These are phyloP conservation scores for Handroanthus guayacan DNA, from an alignment of 257 asterid genomes.

Conservation along the genomic window DNA sequence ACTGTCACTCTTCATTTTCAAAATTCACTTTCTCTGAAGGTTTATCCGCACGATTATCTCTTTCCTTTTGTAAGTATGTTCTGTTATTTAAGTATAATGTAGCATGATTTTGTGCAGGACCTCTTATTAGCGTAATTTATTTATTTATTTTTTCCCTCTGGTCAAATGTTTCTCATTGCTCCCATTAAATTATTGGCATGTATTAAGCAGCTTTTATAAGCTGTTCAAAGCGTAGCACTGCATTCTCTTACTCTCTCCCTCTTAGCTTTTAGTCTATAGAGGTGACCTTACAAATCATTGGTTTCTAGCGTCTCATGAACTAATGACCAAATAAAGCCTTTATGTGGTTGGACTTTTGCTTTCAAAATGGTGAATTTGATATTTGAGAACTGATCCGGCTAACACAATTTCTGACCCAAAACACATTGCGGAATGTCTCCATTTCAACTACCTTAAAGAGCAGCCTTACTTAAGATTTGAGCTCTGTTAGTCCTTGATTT, in stretches of 20 bases:
- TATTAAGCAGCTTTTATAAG: slow-evolving; percentile 12
- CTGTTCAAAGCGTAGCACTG: slow-evolving; percentile 22
- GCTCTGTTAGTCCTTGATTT: background rate
- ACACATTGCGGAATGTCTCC: background rate
- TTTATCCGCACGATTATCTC: slow-evolving; percentile 90
- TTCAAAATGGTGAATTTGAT: background rate
- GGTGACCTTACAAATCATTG: too few species aligned
- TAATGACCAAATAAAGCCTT: too few species aligned
- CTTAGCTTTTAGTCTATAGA: background rate
- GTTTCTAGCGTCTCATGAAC: too few species aligned
- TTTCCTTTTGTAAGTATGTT: slow-evolving; percentile 88
- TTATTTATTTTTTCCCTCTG: slow-evolving; percentile 33
- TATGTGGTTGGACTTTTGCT: too few species aligned
- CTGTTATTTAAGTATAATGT: slow-evolving; percentile 5
- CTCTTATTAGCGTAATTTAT: slow-evolving; percentile 43
- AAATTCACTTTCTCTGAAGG: slow-evolving; percentile 79
- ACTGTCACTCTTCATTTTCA: slow-evolving; percentile 84
- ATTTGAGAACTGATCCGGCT: background rate
- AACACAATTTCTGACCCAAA: background rate
- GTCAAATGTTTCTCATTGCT: slow-evolving; percentile 15
- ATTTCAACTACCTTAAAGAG: background rate
- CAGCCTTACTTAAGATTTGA: background rate
- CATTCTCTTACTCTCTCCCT: background rate
- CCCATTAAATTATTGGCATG: slow-evolving; percentile 15
- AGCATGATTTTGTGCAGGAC: slow-evolving; percentile 29